Base-by-base conservation (phyloP, 352 stramenopile species). In the Globisporangium radiosum region DNA sequence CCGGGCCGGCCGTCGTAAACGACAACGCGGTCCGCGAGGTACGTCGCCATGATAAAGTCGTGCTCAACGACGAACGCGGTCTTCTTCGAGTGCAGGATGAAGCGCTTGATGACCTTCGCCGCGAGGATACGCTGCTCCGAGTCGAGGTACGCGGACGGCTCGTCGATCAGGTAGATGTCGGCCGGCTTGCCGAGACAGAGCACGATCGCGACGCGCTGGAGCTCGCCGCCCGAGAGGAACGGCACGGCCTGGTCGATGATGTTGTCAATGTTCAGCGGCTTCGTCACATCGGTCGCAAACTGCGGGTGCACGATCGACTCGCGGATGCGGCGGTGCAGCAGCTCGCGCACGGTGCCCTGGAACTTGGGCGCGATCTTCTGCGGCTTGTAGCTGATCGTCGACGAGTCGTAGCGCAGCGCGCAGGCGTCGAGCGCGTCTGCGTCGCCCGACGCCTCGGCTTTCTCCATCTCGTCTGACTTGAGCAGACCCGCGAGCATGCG, bases 31-130 rank as follows among this genome's bases (percentile, higher is more conserved):
- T 98, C 95, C 51, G 94, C 95, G 62, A 99, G 81, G 80, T 99
- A 99, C 36, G 97, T 99, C 49, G 97, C 97, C 97, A 99, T 99
- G 75, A 99, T 99, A 81, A 99, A 99, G 92, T 99, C 97, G 84
- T 99, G 97, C 82, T 99, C 97, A 14, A 99, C 97, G 42, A 99
- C 83, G 74, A 99, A 99, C 7, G 97, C 97, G 33, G 97, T 99
- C 76, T 99, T 99, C 85, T 99, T 99, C 38, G 95, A 88, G 87
- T 99, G 96, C 73, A 99, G 90, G 59, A 99, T 99, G 73, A 99
- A 99, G 43, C 97, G 92, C 83, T 99, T 99, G 73, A 99, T 99
- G 58, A 99, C 96, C 83, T 99, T 99, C 56, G 95, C 94, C 62
- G 94, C 97, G 57, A 98, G 85, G 64, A 99, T 99, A 88, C 97